Evolutionary conservation across 2,329 filamentous ascomycete species (phyloP).

Genomic region (Fusarium sarcochroum): DNA sequence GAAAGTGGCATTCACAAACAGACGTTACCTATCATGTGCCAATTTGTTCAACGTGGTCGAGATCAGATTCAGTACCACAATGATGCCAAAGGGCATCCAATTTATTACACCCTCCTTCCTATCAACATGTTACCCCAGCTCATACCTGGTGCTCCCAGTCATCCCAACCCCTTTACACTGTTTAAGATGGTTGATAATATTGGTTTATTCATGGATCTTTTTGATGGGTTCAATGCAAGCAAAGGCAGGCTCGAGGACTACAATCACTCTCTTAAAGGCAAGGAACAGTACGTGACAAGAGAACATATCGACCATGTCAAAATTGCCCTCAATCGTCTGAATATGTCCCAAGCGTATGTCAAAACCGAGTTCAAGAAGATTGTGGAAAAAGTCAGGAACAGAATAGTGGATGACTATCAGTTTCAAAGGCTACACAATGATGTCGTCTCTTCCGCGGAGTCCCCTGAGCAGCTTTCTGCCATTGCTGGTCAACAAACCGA

Average conservation of each 20-base stretch:
- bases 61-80: background rate
- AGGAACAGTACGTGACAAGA: conserved; percentile 8
- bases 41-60: background rate
- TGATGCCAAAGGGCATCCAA: conserved; percentile 15
- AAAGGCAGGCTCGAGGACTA: conserved; percentile 10
- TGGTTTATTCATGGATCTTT: conserved; percentile 2
- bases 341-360: background rate
- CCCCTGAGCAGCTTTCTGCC: background rate
- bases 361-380: background rate
- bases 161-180: rapidly evolving
- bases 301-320: conserved; percentile 14
- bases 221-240: conserved; percentile 14
- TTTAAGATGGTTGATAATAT: background rate
- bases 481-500: conserved; percentile 17
- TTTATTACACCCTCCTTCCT: conserved; percentile 25
- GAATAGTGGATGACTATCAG: background rate
- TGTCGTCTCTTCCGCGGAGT: background rate
- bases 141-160: rapidly evolving
- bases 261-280: background rate
- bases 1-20: background rate
- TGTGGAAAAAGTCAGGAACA: background rate
- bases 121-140: background rate
- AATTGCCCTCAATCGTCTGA: background rate
- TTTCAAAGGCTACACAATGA: background rate
- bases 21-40: conserved; percentile 4